Percentiles rank a stretch among this genome's conserved stretches.
These are phyloP conservation scores for Apiotrichum akiyoshidainum DNA, from an alignment of 1,284 basidiomycete species.

Conservation along the genomic window DNA sequence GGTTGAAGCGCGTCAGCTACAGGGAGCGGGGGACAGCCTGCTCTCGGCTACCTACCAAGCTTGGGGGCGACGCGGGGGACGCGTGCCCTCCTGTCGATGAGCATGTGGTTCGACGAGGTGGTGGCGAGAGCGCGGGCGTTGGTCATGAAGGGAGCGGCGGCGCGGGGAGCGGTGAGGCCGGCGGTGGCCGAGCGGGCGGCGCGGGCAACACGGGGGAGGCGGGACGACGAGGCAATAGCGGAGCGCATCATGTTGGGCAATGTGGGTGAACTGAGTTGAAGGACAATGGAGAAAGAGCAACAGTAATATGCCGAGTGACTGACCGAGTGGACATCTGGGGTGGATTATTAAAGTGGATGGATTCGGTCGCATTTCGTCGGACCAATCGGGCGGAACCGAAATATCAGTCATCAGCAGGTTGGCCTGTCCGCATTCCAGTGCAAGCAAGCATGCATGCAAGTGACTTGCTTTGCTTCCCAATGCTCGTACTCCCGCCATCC, in stretches of 20 bases:
- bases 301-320: not conserved
- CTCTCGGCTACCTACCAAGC: not conserved
- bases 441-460: no score
- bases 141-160: slow-evolving; percentile 1
- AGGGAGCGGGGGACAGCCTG: no score
- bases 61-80: slow-evolving; percentile 11
- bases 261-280: not conserved
- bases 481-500: no score
- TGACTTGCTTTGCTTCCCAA: no score
- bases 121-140: slow-evolving; percentile 21
- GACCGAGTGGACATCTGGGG: not conserved
- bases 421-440: no score
- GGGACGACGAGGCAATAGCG: slow-evolving; percentile 35
- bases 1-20: no score
- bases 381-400: slow-evolving; percentile 15
- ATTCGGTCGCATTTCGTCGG: slow-evolving; percentile 2
- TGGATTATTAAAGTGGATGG: not conserved
- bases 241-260: slow-evolving; percentile 22
- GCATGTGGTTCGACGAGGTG: slow-evolving; percentile 1
- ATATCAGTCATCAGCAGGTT: not conserved
- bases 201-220: slow-evolving; percentile 5
- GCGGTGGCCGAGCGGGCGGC: not conserved
- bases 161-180: slow-evolving; percentile 4
- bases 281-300: not conserved
- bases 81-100: slow-evolving; percentile 8